phyloP scores from a whole-genome alignment of 148 eudicot genomes.

The Bassia scoparia region DNA sequence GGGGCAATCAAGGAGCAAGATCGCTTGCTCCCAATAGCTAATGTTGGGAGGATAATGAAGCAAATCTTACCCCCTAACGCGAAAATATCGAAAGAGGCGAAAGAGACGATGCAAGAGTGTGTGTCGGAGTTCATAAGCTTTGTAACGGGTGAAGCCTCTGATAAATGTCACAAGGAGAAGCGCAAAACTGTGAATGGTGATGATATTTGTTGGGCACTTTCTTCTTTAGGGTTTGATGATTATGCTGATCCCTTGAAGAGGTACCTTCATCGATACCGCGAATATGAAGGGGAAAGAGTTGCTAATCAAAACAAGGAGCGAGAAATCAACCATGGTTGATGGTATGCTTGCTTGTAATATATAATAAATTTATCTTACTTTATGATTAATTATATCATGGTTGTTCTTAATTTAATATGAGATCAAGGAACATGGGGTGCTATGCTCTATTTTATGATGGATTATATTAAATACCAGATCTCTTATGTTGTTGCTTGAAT shows the following conservation, averaged over 20 bases:
- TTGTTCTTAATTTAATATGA: neutral
- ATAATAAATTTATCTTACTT: neutral
- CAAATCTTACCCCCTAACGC: constrained; percentile 59
- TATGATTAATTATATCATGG: neutral
- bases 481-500: too few relatives aligned
- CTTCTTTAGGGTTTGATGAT: constrained; percentile 64
- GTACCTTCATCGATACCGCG: constrained; percentile 53
- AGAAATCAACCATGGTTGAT: constrained; percentile 3
- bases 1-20: constrained; percentile 48
- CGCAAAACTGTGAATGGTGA: constrained; percentile 81
- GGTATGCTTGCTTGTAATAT: neutral
- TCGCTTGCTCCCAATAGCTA: constrained; percentile 66
- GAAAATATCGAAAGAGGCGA: constrained; percentile 70
- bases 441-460: neutral
- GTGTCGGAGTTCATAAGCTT: constrained; percentile 81
- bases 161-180: constrained; percentile 69
- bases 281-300: constrained; percentile 47
- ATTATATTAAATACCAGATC: neutral
- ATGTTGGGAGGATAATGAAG: constrained; percentile 82
- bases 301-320: constrained; percentile 36
- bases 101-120: constrained; percentile 83
- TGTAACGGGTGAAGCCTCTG: constrained; percentile 79
- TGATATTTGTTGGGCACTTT: constrained; percentile 75
- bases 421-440: neutral
- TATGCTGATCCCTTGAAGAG: constrained; percentile 45